Conservation (phyloP, 2,329 filamentous ascomycete genomes). For the Beauveria bassiana region DNA sequence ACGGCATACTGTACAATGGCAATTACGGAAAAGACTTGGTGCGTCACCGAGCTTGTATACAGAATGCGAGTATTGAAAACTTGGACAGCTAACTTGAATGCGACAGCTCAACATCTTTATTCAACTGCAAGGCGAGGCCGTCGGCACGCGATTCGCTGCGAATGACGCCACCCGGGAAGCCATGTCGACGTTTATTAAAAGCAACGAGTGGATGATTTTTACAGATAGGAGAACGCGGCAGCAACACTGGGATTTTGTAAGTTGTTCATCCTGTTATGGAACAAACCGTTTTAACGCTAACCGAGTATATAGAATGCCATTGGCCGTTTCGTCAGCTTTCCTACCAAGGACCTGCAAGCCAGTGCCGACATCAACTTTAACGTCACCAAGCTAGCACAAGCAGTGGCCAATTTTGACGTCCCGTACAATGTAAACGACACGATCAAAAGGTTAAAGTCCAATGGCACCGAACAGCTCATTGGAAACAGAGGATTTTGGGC, state of each 20-base stretch:
- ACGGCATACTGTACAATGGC: constrained; percentile 18
- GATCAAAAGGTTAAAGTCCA: constrained; percentile 15
- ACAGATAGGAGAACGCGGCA: constrained; percentile 13
- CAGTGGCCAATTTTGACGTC: constrained; percentile 16
- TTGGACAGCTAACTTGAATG: not conserved
- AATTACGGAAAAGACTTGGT: constrained; percentile 20
- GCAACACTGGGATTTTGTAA: constrained; percentile 18
- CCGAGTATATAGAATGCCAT: constrained; percentile 15
- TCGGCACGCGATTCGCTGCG: constrained; percentile 18
- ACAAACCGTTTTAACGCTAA: not conserved
- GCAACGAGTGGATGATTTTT: constrained; percentile 19
- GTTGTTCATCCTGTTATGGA: not conserved
- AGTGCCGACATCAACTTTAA: constrained; percentile 20
- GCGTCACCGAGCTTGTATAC: not conserved
- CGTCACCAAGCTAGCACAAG: constrained; percentile 15
- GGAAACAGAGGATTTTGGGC: constrained; percentile 20
- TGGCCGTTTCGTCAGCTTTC: constrained; percentile 18
- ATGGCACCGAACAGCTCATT: constrained; percentile 17
- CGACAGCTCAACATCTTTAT: constrained; percentile 18
- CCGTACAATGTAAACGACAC: constrained; percentile 13
- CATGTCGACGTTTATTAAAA: constrained; percentile 16
- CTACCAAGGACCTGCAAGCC: constrained; percentile 17
- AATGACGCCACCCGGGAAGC: constrained; percentile 13
- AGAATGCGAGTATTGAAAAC: no score
- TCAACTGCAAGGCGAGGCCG: constrained; percentile 16